Evolutionary conservation across 371 early-diverging fungal genomes (phyloP).

Genomic region (Entomophthora muscae): DNA sequence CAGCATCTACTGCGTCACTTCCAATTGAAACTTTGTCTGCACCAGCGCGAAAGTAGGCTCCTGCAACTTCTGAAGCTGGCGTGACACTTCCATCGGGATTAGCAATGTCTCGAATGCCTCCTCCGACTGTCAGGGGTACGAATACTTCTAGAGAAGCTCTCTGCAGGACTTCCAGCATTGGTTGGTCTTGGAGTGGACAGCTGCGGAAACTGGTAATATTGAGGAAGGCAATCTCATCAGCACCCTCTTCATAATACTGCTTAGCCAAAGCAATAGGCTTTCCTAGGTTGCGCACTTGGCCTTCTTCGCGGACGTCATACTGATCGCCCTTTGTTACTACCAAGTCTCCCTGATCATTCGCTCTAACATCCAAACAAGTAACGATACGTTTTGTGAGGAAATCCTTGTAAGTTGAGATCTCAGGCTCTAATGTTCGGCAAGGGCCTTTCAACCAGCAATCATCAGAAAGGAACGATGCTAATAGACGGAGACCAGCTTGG

Average conservation of each 20-base stretch:
- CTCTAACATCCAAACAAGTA: conserved; percentile 92
- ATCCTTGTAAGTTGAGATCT: conserved; percentile 52
- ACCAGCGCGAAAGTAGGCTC: conserved; percentile 93
- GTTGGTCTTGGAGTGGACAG: conserved; percentile 71
- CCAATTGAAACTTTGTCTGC: conserved; percentile 98
- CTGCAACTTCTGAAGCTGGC: conserved; percentile 85
- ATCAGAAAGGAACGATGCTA: conserved; percentile 60
- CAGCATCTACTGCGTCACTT: conserved; percentile 92
- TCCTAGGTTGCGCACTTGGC: conserved; percentile 86
- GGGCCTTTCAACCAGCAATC: conserved; percentile 75
- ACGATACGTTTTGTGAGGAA: conserved; percentile 76
- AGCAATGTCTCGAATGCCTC: conserved; percentile 83
- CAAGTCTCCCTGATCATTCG: conserved; percentile 87
- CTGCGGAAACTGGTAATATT: conserved; percentile 95
- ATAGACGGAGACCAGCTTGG: conserved; percentile 59
- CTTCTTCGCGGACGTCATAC: conserved; percentile 86
- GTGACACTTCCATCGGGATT: conserved; percentile 65
- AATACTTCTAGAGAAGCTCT: conserved; percentile 80
- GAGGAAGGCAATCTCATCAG: conserved; percentile 92
- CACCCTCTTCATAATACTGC: conserved; percentile 86
- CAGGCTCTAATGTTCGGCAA: conserved; percentile 80
- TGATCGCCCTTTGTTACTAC: conserved; percentile 98
- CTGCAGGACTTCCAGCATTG: conserved; percentile 84
- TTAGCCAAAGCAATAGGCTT: conserved; percentile 87
- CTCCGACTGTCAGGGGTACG: conserved; percentile 95